Evolutionary conservation across 805 yeast genomes (phyloP), one percentile per base, ranked within the genome.

Genomic region (Myxozyma sirexii): DNA sequence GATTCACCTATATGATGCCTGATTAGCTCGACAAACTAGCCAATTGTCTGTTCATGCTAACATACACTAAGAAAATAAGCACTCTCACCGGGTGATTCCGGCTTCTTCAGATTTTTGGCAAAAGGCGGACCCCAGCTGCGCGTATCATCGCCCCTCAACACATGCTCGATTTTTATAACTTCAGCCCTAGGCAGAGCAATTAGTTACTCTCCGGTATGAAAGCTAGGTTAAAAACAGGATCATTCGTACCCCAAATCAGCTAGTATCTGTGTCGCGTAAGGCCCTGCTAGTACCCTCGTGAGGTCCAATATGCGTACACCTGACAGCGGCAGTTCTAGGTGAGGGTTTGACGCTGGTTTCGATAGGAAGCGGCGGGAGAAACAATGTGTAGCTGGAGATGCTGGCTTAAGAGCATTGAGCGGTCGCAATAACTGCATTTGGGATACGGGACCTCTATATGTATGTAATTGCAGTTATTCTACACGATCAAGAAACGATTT

Each of bases 111-210:
- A 38, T 51, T 49, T 12, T 59, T 53, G 4, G 77, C 77, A 58
- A 76, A 76, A 4, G 79, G 79, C 1, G 79, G 79, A 17, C 79
- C 79, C 79, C 79, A 76, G 4, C 75, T 73, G 35, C 79, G 68
- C 1, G 79, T 76, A 51, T 76, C 79, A 64, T 76, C 79, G 13
- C 79, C 79, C 6, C 79, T 69, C 7, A 59, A 59, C 0, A 78
- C 78, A 57, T 76, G 79, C 68, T 76, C 79, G 49, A 76, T 69
- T 50, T 76, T 76, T 47, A 76, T 66, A 12, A 76, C 73, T 21
- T 76, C 78, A 27, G 79, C 79, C n/a, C 78, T 66, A 24, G 17
- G 15, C 21, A 29, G 27, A 31, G 31, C 15, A 33, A 33, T n/a
- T 37, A 2, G n/a, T n/a, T n/a, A n/a, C n/a, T n/a, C n/a, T n/a